Base-by-base conservation (phyloP, 129 eudicot species). In the Deinandra increscens region DNA sequence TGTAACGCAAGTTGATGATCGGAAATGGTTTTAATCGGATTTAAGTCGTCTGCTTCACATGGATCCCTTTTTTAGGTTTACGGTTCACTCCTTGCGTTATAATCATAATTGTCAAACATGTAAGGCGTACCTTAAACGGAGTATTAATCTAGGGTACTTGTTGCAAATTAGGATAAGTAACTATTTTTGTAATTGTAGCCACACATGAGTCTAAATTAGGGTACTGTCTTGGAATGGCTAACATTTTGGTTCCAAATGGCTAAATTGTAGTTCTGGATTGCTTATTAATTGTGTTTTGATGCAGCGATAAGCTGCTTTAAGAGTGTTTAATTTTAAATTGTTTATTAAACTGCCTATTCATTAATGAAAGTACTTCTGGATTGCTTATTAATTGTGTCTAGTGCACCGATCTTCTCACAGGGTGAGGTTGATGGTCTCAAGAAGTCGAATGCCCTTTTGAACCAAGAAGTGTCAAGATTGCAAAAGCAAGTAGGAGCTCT, bases 361-460 rank as follows among this genome's bases (percentile, higher is more conserved):
- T 26, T 26, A 26, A n/a, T n/a, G n/a, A n/a, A n/a, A n/a, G n/a
- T n/a, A n/a, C n/a, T n/a, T n/a, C n/a, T n/a, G n/a, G n/a, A n/a
- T n/a, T n/a, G n/a, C n/a, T n/a, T n/a, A n/a, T n/a, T n/a, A n/a
- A n/a, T n/a, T n/a, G n/a, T n/a, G 42, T 51, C 94, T n/a, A 69
- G 81, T 29, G 61, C 91, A 10, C 93, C 96, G 26, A 73, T 81
- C 6, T 82, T 82, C 60, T 86, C 98, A 11, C 82, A 85, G 85
- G 96, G 91, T 20, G 82, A 82, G 14, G 72, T 88, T 50, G 95
- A 92, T 76, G 83, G 81, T 78, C 84, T 92, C 29, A 86, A 81
- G 76, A 86, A 79, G 85, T 72, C 98, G 3, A 88, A 92, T 65
- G 96, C 84, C 9, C 67, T 70, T 68, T 70, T 92, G 68, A 81